Evolutionary conservation across 2,329 filamentous ascomycete species (phyloP).

Genomic region (Penicillium sp.): DNA sequence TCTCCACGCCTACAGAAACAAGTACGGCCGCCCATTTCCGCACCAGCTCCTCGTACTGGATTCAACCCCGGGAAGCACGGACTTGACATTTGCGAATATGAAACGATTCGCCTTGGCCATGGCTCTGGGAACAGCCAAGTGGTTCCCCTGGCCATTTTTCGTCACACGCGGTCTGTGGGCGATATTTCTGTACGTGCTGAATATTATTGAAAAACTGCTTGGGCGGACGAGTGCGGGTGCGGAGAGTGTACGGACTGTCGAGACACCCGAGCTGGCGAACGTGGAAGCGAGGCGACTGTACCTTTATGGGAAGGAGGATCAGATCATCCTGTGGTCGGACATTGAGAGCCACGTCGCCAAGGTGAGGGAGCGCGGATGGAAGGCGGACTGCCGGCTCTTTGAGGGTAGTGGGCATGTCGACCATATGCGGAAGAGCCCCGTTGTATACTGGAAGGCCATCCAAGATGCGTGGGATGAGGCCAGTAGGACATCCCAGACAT

Average conservation of each 20-base stretch:
- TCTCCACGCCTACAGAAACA: conserved; percentile 1
- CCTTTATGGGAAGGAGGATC: conserved; percentile 7
- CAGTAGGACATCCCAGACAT: neutral
- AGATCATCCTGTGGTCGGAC: conserved; percentile 11
- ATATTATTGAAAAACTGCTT: neutral
- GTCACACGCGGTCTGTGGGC: conserved; percentile 5
- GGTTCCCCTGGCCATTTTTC: conserved; percentile 9
- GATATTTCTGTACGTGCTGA: neutral
- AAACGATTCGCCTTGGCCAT: conserved; percentile 7
- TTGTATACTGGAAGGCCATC: conserved; percentile 9
- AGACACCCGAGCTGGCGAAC: neutral
- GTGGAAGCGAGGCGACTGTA: neutral
- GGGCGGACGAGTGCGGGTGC: neutral
- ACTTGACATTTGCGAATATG: conserved; percentile 9
- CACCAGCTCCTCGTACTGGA: conserved; percentile 5
- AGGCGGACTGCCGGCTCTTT: neutral
- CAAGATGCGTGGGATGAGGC: conserved; percentile 2
- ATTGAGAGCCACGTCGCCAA: conserved; percentile 9
- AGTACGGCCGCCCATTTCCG: conserved; percentile 1
- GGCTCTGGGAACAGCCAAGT: conserved; percentile 8
- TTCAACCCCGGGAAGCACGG: conserved; percentile 9
- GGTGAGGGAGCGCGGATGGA: neutral
- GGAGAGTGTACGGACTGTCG: neutral
- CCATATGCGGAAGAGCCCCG: conserved; percentile 10
- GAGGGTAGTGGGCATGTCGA: conserved; percentile 11